Conservation (phyloP, 768 basidiomycete genomes). For the Pleurotus giganteus region DNA sequence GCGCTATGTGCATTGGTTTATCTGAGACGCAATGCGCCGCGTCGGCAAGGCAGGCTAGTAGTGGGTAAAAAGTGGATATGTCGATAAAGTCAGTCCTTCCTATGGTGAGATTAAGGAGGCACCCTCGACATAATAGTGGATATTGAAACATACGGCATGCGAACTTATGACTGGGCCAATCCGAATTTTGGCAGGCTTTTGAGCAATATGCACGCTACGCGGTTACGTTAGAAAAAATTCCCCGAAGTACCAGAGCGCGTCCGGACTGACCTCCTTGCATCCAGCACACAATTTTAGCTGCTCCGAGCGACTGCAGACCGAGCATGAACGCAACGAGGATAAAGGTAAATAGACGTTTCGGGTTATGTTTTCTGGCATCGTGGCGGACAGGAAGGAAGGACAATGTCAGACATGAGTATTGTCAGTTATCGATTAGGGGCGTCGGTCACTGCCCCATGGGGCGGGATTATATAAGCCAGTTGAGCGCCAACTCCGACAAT, state of each 20-base stretch:
- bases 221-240: not conserved
- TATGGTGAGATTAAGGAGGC: not conserved
- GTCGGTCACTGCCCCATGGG: not conserved
- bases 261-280: not conserved
- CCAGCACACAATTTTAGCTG: not conserved
- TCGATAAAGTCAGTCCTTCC: slow-evolving; percentile 30
- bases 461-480: not conserved
- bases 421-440: not conserved
- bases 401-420: not conserved
- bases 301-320: not conserved
- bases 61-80: slow-evolving; percentile 26
- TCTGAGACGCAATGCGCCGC: slow-evolving; percentile 12
- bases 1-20: slow-evolving; percentile 20
- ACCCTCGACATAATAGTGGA: not conserved
- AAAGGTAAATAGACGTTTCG: not conserved
- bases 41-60: slow-evolving; percentile 24
- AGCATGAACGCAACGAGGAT: not conserved
- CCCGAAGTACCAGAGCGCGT: not conserved
- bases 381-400: not conserved
- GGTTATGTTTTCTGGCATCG: too few species aligned
- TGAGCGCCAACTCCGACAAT: too few species aligned
- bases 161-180: slow-evolving; percentile 29
- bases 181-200: slow-evolving; percentile 25
- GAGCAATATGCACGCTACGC: slow-evolving; percentile 25
- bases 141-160: slow-evolving; percentile 23